Conservation (phyloP, 768 basidiomycete genomes). For the Hortiboletus flavorubellus region DNA sequence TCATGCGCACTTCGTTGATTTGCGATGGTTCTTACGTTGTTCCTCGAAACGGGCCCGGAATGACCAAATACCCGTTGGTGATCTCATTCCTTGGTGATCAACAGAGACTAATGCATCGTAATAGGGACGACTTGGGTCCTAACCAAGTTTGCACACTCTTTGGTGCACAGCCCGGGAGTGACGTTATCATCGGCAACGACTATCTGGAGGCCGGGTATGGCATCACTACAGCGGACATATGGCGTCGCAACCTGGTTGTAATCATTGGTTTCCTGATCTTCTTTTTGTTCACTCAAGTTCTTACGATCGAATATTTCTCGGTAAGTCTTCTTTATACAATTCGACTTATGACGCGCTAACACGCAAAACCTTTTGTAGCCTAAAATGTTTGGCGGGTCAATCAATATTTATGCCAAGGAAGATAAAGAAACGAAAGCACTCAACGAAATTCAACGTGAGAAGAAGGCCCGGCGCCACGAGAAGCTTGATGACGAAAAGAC, state of each 20-base stretch:
- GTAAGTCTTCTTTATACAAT: conserved; percentile 34
- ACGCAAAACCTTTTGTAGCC: conserved; percentile 21
- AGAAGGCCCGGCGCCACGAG: conserved; percentile 42
- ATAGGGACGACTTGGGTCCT: conserved; percentile 48
- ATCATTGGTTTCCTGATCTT: conserved; percentile 64
- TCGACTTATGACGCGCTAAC: not conserved
- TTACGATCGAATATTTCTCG: conserved; percentile 63
- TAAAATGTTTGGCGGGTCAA: conserved; percentile 35
- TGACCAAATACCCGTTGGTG: conserved; percentile 61
- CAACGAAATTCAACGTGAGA: conserved; percentile 51
- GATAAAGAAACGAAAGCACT: conserved; percentile 48
- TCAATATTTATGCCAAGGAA: conserved; percentile 63
- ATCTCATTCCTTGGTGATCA: not conserved
- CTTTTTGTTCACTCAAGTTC: conserved; percentile 66
- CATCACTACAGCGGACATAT: conserved; percentile 49
- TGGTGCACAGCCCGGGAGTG: conserved; percentile 58
- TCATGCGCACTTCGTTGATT: conserved; percentile 57
- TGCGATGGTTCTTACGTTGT: conserved; percentile 67
- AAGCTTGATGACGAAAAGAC: conserved; percentile 27
- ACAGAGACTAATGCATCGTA: conserved; percentile 12
- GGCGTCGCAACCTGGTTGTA: conserved; percentile 69
- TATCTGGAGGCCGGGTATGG: conserved; percentile 62
- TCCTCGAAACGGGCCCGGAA: conserved; percentile 57
- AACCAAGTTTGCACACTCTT: conserved; percentile 80
- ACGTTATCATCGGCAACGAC: conserved; percentile 49